Evolutionary conservation across 371 early-diverging fungal species (phyloP).

Genomic region (Lichtheimia ornata): DNA sequence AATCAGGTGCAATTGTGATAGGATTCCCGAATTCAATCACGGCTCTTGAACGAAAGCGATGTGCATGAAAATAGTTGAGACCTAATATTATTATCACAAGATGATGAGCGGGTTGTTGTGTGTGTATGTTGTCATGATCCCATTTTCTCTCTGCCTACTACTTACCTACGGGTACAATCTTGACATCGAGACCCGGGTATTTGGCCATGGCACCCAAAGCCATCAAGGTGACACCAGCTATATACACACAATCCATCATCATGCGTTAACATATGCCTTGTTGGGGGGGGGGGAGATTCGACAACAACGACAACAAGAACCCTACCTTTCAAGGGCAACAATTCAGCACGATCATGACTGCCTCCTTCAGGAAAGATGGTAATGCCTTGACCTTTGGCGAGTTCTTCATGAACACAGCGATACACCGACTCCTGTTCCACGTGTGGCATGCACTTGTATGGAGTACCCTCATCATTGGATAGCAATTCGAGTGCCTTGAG

Average conservation of each 20-base stretch:
- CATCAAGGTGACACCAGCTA: slow-evolving; percentile 88
- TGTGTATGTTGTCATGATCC: no score
- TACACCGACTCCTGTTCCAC: slow-evolving; percentile 90
- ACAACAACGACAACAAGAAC: no score
- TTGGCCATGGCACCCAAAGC: slow-evolving; percentile 93
- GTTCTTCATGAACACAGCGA: slow-evolving; percentile 75
- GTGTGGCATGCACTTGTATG: slow-evolving; percentile 82
- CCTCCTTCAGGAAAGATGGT: slow-evolving; percentile 99
- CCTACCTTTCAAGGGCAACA: slow-evolving; percentile 89
- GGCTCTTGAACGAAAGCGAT: slow-evolving; percentile 94
- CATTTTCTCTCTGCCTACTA: no score
- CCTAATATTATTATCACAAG: slow-evolving; percentile 33
- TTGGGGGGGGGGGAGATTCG: neutral
- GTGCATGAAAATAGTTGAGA: slow-evolving; percentile 95
- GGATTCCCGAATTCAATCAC: slow-evolving; percentile 96
- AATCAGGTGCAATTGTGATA: slow-evolving; percentile 72
- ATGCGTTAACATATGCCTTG: neutral
- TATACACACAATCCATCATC: slow-evolving; percentile 7
- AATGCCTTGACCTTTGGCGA: slow-evolving; percentile 82
- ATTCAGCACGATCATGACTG: slow-evolving; percentile 92
- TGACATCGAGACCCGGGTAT: slow-evolving; percentile 85
- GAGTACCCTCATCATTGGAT: slow-evolving; percentile 58
- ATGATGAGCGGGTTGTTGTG: no score
- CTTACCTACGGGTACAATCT: slow-evolving; percentile 87
- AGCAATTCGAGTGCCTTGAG: slow-evolving; percentile 63